Conservation (phyloP, 2,329 filamentous ascomycete species). For the Phyllosticta citribraziliensis region DNA sequence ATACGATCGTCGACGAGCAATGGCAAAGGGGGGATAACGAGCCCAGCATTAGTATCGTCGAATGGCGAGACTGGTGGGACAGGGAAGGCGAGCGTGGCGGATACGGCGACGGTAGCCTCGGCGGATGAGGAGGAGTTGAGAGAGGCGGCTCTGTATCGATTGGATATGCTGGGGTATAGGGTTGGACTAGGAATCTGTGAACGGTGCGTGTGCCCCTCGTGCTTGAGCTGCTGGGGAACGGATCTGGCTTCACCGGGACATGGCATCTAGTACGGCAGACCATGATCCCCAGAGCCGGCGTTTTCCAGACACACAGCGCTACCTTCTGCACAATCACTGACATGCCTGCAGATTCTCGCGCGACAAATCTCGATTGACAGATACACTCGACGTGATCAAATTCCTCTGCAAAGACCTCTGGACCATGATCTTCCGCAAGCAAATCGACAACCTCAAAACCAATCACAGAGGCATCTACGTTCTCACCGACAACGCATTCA, state of each 20-base stretch:
- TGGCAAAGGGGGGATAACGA: conserved; percentile 18
- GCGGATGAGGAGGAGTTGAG: conserved; percentile 71
- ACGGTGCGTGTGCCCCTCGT: conserved; percentile 48
- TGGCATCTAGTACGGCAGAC: background rate
- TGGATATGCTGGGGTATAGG: conserved; percentile 80
- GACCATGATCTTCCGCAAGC: conserved; percentile 89
- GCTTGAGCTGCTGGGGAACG: background rate
- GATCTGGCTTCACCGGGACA: background rate
- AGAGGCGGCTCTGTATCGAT: conserved; percentile 73
- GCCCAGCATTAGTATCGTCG: conserved; percentile 13
- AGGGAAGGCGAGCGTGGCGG: conserved; percentile 11
- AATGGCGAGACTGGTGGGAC: conserved; percentile 7
- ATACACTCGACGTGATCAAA: conserved; percentile 93
- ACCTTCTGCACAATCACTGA: background rate
- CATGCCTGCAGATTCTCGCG: conserved; percentile 58
- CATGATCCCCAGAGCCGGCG: background rate
- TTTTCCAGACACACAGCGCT: background rate
- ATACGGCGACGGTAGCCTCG: conserved; percentile 12
- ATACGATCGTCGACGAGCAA: conserved; percentile 12
- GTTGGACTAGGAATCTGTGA: conserved; percentile 90
- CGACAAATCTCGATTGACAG: conserved; percentile 78
- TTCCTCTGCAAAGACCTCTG: conserved; percentile 98
- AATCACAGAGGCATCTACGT: conserved; percentile 97
- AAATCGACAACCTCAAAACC: conserved; percentile 97
- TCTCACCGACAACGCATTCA: conserved; percentile 84